Conservation (phyloP, 768 basidiomycete species). For the Kwoniella dejecticola region DNA sequence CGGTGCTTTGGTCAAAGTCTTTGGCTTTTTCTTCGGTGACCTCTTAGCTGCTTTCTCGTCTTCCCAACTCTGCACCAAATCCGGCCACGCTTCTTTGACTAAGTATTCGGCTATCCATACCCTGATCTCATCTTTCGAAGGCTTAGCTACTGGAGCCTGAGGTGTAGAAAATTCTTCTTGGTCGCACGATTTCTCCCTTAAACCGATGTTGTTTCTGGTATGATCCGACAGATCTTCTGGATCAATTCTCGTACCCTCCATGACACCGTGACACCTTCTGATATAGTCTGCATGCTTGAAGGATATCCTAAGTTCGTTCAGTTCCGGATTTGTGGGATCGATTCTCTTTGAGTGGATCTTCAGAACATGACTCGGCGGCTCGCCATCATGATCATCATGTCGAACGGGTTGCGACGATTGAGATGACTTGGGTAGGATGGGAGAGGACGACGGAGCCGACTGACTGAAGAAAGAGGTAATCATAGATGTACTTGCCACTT, state of each 20-base stretch:
- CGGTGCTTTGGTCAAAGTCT: conserved; percentile 3
- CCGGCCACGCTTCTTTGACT: conserved; percentile 68
- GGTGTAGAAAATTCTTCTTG: conserved; percentile 50
- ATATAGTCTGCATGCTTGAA: conserved; percentile 71
- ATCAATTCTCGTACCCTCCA: conserved; percentile 64
- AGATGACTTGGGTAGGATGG: conserved; percentile 1
- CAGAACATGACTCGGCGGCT: conserved; percentile 57
- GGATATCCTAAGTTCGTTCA: conserved; percentile 77
- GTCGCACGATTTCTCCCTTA: conserved; percentile 52
- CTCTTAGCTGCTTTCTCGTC: conserved; percentile 67
- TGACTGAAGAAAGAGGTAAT: conserved; percentile 57
- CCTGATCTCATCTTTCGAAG: conserved; percentile 61
- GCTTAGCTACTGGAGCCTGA: background rate
- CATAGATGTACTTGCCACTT: conserved; percentile 8
- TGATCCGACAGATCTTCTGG: conserved; percentile 58
- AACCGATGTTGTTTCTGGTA: conserved; percentile 55
- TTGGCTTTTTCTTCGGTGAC: conserved; percentile 59
- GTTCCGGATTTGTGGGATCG: conserved; percentile 63
- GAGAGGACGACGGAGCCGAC: conserved; percentile 9
- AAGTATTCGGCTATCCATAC: conserved; percentile 85
- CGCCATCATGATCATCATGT: conserved; percentile 53
- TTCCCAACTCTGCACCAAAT: conserved; percentile 67
- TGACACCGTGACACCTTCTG: conserved; percentile 65
- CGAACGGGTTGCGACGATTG: conserved; percentile 60
- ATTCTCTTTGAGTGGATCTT: conserved; percentile 67